Conservation (phyloP, 768 basidiomycete species). For the Lentinula sp. region DNA sequence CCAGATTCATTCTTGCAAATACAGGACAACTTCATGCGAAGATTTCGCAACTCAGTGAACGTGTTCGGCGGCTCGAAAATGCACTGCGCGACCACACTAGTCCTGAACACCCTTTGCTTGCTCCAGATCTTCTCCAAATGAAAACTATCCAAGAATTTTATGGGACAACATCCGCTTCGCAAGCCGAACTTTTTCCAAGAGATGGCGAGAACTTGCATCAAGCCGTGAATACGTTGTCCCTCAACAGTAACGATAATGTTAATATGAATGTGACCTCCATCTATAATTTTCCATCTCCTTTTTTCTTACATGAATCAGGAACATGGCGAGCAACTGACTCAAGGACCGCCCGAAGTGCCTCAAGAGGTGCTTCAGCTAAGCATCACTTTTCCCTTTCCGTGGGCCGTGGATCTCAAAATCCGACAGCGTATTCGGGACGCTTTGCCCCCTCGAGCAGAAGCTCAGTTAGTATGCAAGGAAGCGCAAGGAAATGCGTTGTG, state of each 20-base stretch:
- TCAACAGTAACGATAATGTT: background rate
- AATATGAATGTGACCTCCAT: background rate
- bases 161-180: slow-evolving; percentile 22
- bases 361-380: slow-evolving; percentile 53
- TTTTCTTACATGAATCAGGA: background rate
- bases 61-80: slow-evolving; percentile 60
- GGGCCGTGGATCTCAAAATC: slow-evolving; percentile 57
- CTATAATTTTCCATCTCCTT: background rate
- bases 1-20: slow-evolving; percentile 62
- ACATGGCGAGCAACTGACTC: background rate
- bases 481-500: slow-evolving; percentile 64
- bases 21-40: slow-evolving; percentile 63
- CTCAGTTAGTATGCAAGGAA: slow-evolving; percentile 54
- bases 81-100: slow-evolving; percentile 43
- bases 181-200: slow-evolving; percentile 16
- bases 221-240: background rate
- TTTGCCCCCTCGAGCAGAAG: slow-evolving; percentile 55
- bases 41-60: slow-evolving; percentile 54
- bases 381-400: slow-evolving; percentile 65
- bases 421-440: slow-evolving; percentile 58
- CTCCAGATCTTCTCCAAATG: slow-evolving; percentile 52
- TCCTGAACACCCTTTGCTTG: slow-evolving; percentile 47
- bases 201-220: background rate
- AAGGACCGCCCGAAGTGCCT: slow-evolving; percentile 31
- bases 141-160: slow-evolving; percentile 68